Evolutionary conservation across 306 rosid species (phyloP), one percentile per base, ranked within the genome.

Genomic region (Cyclanthera cordifolia): DNA sequence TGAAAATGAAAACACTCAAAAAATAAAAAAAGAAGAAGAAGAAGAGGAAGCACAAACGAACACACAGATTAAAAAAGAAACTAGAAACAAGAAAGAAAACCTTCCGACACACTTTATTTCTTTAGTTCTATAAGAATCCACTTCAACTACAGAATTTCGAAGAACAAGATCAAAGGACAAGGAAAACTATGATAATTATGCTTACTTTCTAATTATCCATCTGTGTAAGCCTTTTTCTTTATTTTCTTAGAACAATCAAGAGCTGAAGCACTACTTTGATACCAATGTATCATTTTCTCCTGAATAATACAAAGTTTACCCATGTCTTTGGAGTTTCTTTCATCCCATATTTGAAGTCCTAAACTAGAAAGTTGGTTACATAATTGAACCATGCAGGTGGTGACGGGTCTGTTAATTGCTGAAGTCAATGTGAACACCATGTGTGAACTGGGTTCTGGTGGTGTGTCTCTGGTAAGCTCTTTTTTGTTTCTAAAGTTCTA

Each of bases 371-470:
- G 54, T 24, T n/a, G 16, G 19, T 61, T 37, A 39, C 50, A 37
- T 19, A 39, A 39, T 41, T 39, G 51, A 53, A 39, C 46, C 54
- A 16, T 80, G 72, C 85, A 90, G 95, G 91, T 85, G 75, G 91
- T 74, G 50, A 90, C 95, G 15, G 96, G 96, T 72, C 77, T 87
- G 65, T 87, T 87, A 46, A 14, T 90, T 64, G 91, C 96, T 67
- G 87, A 87, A 90, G 96, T 83, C 19, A 90, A 87, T 72, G 85
- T 87, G 39, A 85, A 79, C 73, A 87, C 96, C 66, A 87, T 90
- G 96, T 79, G 88, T 49, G 88, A 90, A 73, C 84, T 87, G 30
- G 96, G 96, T 77, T 90, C 95, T 48, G 85, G 87, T 27, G 83
- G 95, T 1, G 88, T 90, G 32, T 90, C 95, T 51, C 46, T 87